Conservation (phyloP, 257 asterid genomes). For the Knoxia roxburghii region DNA sequence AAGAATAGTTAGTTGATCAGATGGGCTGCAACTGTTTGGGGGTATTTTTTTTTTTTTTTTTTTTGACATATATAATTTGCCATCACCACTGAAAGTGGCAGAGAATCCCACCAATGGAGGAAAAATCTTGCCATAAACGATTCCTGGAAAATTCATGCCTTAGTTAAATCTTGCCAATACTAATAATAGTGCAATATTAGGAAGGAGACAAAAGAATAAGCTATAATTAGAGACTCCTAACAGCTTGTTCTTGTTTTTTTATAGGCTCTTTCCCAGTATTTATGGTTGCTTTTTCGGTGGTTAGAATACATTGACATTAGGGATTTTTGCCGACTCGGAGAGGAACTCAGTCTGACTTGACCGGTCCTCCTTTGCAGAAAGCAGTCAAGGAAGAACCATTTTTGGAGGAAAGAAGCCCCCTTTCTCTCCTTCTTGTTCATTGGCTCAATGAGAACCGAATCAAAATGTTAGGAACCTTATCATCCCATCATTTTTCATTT, state of each 20-base stretch:
- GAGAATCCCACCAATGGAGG: background rate
- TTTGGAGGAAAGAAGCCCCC: constrained; percentile 21
- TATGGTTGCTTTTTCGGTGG: no score
- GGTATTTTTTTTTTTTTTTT: no score
- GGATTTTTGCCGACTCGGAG: background rate
- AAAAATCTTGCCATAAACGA: constrained; percentile 1
- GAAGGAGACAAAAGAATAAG: no score
- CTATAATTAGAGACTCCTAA: background rate
- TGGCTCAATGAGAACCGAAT: constrained; percentile 41
- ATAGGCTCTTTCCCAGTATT: no score
- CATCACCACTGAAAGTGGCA: background rate
- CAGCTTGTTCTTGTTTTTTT: no score
- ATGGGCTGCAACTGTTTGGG: no score
- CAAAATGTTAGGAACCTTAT: constrained; percentile 35
- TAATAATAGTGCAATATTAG: no score
- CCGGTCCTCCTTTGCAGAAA: constrained; percentile 20
- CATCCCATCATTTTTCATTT: constrained; percentile 16
- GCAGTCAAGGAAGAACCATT: constrained; percentile 43
- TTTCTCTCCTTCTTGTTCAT: constrained; percentile 36
- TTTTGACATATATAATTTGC: background rate
- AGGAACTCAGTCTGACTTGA: background rate
- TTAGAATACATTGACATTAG: background rate
- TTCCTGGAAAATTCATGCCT: background rate
- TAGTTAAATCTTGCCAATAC: no score
- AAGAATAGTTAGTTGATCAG: no score